Evolutionary conservation across 192 early-diverging fungal genomes (phyloP), one percentile per base, ranked within the genome.

Genomic region (Coemansia sp.): DNA sequence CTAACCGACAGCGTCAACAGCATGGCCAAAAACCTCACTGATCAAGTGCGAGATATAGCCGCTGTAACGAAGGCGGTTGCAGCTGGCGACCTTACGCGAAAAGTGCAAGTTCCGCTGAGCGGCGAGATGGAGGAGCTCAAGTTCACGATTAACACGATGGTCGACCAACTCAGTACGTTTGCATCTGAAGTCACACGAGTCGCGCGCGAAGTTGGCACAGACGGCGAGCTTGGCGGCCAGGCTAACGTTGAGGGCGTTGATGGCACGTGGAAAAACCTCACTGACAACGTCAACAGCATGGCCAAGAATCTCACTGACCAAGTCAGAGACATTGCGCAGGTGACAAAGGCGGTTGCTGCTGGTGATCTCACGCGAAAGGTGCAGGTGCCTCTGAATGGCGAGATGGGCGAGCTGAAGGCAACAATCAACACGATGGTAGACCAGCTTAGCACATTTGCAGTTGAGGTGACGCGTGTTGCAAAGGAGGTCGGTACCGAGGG

Each of bases 341-440:
- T 89, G n/a, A 89, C 81, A 7, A 89, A 82, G 47, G 85, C 88
- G 16, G 82, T 89, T 4, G 85, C 88, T 0, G 67, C 65, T 3
- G 88, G 88, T 21, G 78, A 87, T 26, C 67, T 87, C 0, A 81
- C 85, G 0, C 81, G 76, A 15, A 85, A 85, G 65, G 81, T 87
- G 15, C 80, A 87, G 0, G 84, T 88, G 40, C 76, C 78, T 32
- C 71, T 85, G 18, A 78, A 83, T 51, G 87, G 87, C 13, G 85
- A 88, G 63, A 84, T 85, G 67, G 58, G 76, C 39, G 87, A 83
- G 32, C 68, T 86, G 2, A 88, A 85, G 46, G 67, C 86, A 5
- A 86, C 85, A 0, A 86, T 88, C 52, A 88, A 88, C 58, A 84
- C 81, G 42, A 87, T 90, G 87, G 88, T 87, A 36, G 85, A 85